Conservation (phyloP, 1,139 yeast genomes). For the Insectozyma bohioensis region DNA sequence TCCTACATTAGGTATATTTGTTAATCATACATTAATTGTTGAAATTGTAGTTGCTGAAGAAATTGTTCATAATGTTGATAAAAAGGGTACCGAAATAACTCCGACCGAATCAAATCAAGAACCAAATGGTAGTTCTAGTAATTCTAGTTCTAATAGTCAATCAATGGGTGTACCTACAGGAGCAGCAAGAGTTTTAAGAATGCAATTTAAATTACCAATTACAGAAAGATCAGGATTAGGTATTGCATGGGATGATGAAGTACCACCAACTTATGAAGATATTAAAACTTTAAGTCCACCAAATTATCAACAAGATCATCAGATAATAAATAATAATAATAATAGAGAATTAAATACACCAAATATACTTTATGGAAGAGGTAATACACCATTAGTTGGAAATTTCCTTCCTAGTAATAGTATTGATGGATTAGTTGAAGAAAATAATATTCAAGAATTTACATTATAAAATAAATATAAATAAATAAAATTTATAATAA, state of each 20-base stretch:
- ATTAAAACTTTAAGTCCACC: slow-evolving; percentile 87
- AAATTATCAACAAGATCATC: slow-evolving; percentile 60
- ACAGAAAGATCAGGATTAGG: slow-evolving; percentile 95
- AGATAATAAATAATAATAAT: too few species aligned
- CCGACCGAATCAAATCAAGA: slow-evolving; percentile 24
- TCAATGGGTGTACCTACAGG: slow-evolving; percentile 73
- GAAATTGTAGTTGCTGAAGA: slow-evolving; percentile 97
- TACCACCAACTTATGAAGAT: slow-evolving; percentile 92
- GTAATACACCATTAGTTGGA: slow-evolving; percentile 37
- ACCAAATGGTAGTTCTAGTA: slow-evolving; percentile 1
- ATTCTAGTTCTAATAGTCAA: slow-evolving; percentile 1
- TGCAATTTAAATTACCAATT: slow-evolving; percentile 82
- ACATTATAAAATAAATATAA: slow-evolving; percentile 8
- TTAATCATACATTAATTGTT: slow-evolving; percentile 71
- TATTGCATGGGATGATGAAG: slow-evolving; percentile 98
- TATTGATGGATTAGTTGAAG: slow-evolving; percentile 33
- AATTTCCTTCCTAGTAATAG: slow-evolving; percentile 19
- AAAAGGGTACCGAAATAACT: slow-evolving; percentile 19
- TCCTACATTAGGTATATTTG: slow-evolving; percentile 73
- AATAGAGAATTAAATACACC: too few species aligned
- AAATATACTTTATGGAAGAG: slow-evolving; percentile 45
- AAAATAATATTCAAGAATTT: slow-evolving; percentile 38
- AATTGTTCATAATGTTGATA: slow-evolving; percentile 41
- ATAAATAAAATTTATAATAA: too few species aligned
- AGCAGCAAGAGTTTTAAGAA: slow-evolving; percentile 87